phyloP scores from a whole-genome alignment of 2,329 filamentous ascomycete species.

The Aspergillus sojae region DNA sequence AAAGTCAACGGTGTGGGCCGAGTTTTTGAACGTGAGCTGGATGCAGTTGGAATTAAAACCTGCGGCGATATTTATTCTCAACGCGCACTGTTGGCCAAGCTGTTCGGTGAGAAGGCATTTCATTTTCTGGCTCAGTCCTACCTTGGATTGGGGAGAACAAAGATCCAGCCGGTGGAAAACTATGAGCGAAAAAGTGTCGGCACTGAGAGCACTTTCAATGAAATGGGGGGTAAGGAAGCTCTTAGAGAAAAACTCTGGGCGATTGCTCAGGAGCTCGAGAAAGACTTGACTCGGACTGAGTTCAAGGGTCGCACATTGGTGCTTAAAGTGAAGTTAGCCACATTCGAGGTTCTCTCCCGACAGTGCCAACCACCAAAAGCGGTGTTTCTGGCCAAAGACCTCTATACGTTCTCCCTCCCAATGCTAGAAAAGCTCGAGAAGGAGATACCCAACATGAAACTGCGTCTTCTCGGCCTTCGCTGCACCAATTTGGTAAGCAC shows the following conservation, averaged over 20 bases:
- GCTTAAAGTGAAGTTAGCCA: constrained; percentile 91
- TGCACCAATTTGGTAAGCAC: constrained; percentile 86
- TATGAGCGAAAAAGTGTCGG: constrained; percentile 92
- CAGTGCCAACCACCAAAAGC: constrained; percentile 74
- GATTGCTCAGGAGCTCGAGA: constrained; percentile 83
- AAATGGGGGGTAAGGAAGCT: constrained; percentile 69
- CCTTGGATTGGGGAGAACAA: constrained; percentile 82
- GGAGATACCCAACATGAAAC: constrained; percentile 75
- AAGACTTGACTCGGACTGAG: constrained; percentile 75
- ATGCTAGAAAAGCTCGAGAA: constrained; percentile 84
- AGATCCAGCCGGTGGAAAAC: constrained; percentile 81
- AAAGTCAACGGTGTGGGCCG: constrained; percentile 96
- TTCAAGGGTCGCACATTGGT: constrained; percentile 90
- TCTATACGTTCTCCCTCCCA: constrained; percentile 79
- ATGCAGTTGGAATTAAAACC: constrained; percentile 82
- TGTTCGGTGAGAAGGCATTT: constrained; percentile 92
- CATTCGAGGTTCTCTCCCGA: constrained; percentile 85
- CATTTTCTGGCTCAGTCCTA: constrained; percentile 83
- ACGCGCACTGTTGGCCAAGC: constrained; percentile 69
- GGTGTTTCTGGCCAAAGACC: constrained; percentile 72
- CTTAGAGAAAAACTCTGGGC: constrained; percentile 76
- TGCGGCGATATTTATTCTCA: constrained; percentile 85
- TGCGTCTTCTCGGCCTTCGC: constrained; percentile 84
- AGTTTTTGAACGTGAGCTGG: constrained; percentile 87
- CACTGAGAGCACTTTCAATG: constrained; percentile 87